Evolutionary conservation across 1,139 yeast species (phyloP).

Genomic region (Meyerozyma smithsonii): DNA sequence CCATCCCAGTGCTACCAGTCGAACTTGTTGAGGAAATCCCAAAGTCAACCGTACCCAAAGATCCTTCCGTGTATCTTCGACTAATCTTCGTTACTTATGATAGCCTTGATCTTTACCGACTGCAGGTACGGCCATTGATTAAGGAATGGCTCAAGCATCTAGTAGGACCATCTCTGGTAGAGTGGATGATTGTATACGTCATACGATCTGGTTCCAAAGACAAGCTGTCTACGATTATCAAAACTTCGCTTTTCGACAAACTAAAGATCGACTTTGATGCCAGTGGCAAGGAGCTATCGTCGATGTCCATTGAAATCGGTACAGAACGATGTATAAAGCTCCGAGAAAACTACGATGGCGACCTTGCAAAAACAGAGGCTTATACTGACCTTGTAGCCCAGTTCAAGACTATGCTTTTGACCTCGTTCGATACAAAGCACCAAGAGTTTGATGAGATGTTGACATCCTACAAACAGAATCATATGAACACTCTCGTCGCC

Average conservation of each 20-base stretch:
- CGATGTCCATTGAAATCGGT: constrained; percentile 7
- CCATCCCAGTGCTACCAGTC: constrained; percentile 63
- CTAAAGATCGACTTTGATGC: constrained; percentile 59
- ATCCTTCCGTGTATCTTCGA: constrained; percentile 52
- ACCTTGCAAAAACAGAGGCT: constrained; percentile 37
- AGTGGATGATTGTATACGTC: constrained; percentile 63
- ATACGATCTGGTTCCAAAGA: constrained; percentile 42
- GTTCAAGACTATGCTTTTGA: constrained; percentile 50
- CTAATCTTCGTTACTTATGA: constrained; percentile 67
- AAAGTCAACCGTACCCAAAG: constrained; percentile 11
- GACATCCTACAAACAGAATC: constrained; percentile 16
- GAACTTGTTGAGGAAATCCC: constrained; percentile 61
- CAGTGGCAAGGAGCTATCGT: constrained; percentile 34
- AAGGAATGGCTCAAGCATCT: constrained; percentile 69
- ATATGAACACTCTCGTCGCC: constrained; percentile 12
- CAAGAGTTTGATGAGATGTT: constrained; percentile 33
- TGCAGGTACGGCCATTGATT: constrained; percentile 75
- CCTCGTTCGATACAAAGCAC: constrained; percentile 52
- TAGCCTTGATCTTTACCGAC: constrained; percentile 67
- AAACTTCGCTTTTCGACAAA: constrained; percentile 60
- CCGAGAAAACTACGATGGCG: constrained; percentile 32
- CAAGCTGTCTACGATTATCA: constrained; percentile 39
- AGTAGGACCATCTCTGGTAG: constrained; percentile 41
- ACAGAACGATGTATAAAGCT: constrained; percentile 37
- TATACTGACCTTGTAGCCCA: constrained; percentile 45